Percentiles rank a stretch among this genome's conserved stretches.
These are phyloP conservation scores for Lentinus brumalis DNA, from an alignment of 768 basidiomycete species.

Conservation along the genomic window DNA sequence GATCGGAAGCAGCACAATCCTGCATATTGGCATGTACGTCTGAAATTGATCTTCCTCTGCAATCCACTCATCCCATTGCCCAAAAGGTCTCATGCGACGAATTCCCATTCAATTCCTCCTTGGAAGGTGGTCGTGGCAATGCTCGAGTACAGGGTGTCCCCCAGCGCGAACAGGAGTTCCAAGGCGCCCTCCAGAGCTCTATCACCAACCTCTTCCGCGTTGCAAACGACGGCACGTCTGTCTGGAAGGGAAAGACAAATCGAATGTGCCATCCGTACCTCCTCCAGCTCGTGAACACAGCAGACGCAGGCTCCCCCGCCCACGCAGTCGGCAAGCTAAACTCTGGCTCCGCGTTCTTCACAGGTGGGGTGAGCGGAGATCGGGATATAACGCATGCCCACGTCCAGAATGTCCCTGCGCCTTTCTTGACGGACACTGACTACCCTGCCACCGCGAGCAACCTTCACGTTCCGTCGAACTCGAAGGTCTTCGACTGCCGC, in stretches of 20 bases:
- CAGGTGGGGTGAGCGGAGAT: background rate
- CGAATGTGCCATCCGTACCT: constrained; percentile 3
- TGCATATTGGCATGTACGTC: constrained; percentile 1
- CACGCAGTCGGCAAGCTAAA: background rate
- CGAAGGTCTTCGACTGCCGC: background rate
- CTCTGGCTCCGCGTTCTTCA: constrained; percentile 1
- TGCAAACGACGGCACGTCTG: background rate
- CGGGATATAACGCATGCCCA: background rate
- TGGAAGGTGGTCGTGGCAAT: constrained; percentile 6
- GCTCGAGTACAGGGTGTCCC: background rate
- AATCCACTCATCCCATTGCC: too few relatives aligned
- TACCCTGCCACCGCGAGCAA: background rate
- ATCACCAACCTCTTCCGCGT: background rate
- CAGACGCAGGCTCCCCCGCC: background rate
- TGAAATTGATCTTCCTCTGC: background rate
- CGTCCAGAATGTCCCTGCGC: background rate
- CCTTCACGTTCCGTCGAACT: background rate
- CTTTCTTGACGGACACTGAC: background rate
- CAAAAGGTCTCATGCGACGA: constrained; percentile 9
- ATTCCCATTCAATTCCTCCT: constrained; percentile 6
- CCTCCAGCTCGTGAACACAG: background rate
- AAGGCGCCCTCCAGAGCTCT: background rate
- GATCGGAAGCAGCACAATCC: constrained; percentile 5
- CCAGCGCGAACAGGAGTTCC: background rate
- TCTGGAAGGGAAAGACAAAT: background rate